phyloP scores from a whole-genome alignment of 169 alveolate genomes.

The Plasmodium cynomolgi region DNA sequence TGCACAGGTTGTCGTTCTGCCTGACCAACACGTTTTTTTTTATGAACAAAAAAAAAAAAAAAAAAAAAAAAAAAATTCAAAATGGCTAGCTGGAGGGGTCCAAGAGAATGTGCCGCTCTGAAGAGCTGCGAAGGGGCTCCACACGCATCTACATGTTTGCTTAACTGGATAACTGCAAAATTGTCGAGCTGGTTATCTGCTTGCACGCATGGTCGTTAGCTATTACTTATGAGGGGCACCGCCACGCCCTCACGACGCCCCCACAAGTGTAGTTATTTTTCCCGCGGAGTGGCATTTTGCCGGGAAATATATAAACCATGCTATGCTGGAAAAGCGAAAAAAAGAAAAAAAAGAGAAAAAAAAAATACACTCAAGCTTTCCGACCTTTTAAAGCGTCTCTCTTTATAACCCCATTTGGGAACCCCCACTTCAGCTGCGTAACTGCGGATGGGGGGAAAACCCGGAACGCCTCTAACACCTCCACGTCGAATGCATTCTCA shows the following conservation, averaged over 20 bases:
- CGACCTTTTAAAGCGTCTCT: background rate
- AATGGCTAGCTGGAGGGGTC: background rate
- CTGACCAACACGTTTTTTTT: background rate
- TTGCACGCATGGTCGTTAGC: background rate
- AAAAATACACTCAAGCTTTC: background rate
- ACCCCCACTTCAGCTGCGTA: background rate
- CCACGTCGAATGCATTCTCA: background rate
- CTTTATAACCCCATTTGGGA: background rate
- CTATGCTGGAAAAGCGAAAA: background rate
- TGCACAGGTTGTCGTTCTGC: background rate
- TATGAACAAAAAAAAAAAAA: conserved; percentile 3
- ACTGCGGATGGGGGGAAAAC: background rate
- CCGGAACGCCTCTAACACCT: background rate
- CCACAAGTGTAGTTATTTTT: background rate
- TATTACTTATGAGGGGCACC: background rate
- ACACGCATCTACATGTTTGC: background rate
- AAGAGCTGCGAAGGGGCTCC: background rate
- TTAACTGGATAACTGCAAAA: background rate
- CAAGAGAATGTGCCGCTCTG: background rate
- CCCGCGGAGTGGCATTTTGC: background rate
- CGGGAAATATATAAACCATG: background rate
- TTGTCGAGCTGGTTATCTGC: background rate
- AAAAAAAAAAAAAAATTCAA: background rate
- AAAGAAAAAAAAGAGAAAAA: too few relatives aligned
- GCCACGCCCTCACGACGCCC: background rate